Base-by-base conservation (phyloP, 202 grass and related monocot species). In the Eragrostis tef region DNA sequence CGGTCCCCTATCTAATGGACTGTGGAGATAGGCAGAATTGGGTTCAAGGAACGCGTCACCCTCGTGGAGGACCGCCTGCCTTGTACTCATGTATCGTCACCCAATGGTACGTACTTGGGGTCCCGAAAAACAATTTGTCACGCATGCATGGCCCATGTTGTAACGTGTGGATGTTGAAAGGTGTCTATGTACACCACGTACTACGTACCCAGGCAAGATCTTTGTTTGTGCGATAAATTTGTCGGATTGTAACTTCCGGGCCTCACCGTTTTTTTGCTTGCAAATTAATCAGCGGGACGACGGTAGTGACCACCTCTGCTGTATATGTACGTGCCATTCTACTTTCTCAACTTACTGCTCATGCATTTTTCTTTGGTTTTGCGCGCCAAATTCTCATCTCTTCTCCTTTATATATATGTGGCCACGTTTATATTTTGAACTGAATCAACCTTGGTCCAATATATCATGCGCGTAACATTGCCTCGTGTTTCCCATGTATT, bases 171-270 rank as follows among this genome's bases (percentile, higher is more conserved):
- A 69, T 69, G 51, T 58, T 6, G 83, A 73, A 79, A 59, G 58
- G 22, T 62, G 59, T 50, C 77, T 34, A 61, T 59, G 44, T 7
- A 26, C 47, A 24, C 34, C 47, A 24, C 34, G 58, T 61, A 3
- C 2, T 15, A 9, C 36, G 60, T 54, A 65, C 47, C 25, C 25
- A 14, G 41, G 14, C 61, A 75, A 59, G 43, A 76, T 62, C 53
- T 78, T 61, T 58, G 68, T 43, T 84, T 74, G 75, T 74, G 68
- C 80, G 17, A 69, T 67, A 61, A 66, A 24, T 79, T 74, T 73
- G 80, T 79, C 50, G 20, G 43, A 6, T 64, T 74, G 50, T 10
- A 20, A 20, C 49, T 17, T 47, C 26, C 12, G 24, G 19, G 12
- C 6, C 8, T n/a, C 43, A 6, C 10, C 0, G 11, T 19, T 68